Conservation (phyloP, 2,329 filamentous ascomycete genomes). For the Trichoderma citrinoviride region DNA sequence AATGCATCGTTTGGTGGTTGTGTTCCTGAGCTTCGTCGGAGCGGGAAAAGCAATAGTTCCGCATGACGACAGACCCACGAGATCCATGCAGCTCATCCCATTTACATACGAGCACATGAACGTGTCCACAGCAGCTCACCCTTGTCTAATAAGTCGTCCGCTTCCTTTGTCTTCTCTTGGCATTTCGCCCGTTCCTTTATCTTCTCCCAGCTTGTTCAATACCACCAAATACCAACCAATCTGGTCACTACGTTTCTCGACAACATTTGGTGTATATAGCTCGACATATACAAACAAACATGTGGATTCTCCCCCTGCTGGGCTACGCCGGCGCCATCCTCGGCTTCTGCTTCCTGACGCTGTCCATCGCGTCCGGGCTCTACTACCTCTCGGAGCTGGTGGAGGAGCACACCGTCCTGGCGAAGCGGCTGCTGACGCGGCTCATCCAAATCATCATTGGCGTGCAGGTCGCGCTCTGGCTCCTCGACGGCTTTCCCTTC, state of each 20-base stretch:
- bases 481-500: conserved; percentile 85
- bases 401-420: conserved; percentile 92
- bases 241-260: not conserved
- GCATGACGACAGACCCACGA: conserved; percentile 16
- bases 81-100: conserved; percentile 10
- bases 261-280: not conserved
- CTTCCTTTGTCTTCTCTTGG: not conserved
- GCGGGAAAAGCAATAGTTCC: conserved; percentile 17
- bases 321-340: conserved; percentile 84
- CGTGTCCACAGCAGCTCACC: conserved; percentile 23
- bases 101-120: conserved; percentile 19
- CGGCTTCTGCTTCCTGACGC: conserved; percentile 89
- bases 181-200: not conserved
- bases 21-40: conserved; percentile 2
- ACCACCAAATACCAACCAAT: too few relatives aligned
- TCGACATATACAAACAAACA: conserved; percentile 41
- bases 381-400: conserved; percentile 98
- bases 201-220: not conserved
- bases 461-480: conserved; percentile 69
- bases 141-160: conserved; percentile 1
- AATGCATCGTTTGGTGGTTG: not conserved
- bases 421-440: conserved; percentile 79
- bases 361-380: conserved; percentile 95
- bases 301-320: conserved; percentile 95
- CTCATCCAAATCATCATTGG: conserved; percentile 81